Conservation (phyloP, 768 basidiomycete genomes). For the Paxillus involutus region DNA sequence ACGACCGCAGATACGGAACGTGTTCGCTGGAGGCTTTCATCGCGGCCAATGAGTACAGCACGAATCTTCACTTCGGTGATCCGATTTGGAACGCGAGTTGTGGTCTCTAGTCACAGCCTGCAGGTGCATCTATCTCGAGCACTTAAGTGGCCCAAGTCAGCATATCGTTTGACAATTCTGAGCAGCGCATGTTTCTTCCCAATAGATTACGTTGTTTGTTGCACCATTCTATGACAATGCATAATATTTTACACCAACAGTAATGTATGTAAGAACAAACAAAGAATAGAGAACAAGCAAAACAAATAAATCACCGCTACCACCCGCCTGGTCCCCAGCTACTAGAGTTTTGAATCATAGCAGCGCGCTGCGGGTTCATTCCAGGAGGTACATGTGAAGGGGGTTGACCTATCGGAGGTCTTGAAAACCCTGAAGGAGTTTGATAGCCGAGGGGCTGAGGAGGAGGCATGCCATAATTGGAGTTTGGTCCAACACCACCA, state of each 20-base stretch:
- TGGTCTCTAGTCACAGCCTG: slow-evolving; percentile 9
- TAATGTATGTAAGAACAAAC: slow-evolving; percentile 18
- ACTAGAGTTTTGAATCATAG: slow-evolving; percentile 55
- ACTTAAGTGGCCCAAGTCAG: neutral
- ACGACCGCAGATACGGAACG: slow-evolving; percentile 28
- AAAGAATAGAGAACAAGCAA: slow-evolving; percentile 17
- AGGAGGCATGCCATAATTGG: slow-evolving; percentile 30
- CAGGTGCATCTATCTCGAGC: neutral
- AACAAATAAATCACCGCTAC: slow-evolving; percentile 25
- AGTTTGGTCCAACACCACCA: slow-evolving; percentile 25
- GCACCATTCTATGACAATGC: slow-evolving; percentile 21
- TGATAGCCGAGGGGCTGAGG: slow-evolving; percentile 44
- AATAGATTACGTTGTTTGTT: slow-evolving; percentile 8
- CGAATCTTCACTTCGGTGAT: slow-evolving; percentile 27
- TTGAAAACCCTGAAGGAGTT: slow-evolving; percentile 35
- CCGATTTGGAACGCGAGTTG: slow-evolving; percentile 34
- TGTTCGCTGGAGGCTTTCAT: slow-evolving; percentile 34
- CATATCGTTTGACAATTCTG: neutral
- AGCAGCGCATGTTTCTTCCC: neutral
- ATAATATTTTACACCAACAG: slow-evolving; percentile 28
- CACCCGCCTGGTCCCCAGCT: slow-evolving; percentile 37
- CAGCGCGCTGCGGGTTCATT: slow-evolving; percentile 67
- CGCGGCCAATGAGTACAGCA: slow-evolving; percentile 17
- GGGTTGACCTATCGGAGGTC: slow-evolving; percentile 40
- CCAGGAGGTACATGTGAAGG: slow-evolving; percentile 52